A percentile compares a stretch with the other conserved stretches of the same genome.
These are phyloP conservation scores for Penicillium aurantiogriseum DNA, from an alignment of 2,329 filamentous ascomycete species.

Conservation along the genomic window DNA sequence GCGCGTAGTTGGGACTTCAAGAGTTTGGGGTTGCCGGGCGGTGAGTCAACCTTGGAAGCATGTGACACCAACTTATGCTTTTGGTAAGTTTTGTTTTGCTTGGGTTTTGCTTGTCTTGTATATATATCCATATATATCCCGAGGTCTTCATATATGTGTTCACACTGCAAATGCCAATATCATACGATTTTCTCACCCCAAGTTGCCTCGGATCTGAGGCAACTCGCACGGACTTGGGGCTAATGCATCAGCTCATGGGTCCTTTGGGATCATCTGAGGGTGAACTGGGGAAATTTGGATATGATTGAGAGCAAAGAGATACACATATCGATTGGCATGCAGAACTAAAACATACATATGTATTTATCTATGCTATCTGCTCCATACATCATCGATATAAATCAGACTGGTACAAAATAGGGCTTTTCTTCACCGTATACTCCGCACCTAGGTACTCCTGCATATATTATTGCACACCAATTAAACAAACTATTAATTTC, in stretches of 20 bases:
- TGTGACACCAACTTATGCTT: conserved; percentile 4
- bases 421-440: too few species aligned
- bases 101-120: not conserved
- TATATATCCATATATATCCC: not conserved
- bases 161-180: not conserved
- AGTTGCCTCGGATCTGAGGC: conserved; percentile 1
- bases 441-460: not conserved
- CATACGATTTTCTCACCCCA: conserved; percentile 1
- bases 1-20: not conserved
- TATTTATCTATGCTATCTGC: not conserved
- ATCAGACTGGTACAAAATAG: not conserved
- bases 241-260: not conserved
- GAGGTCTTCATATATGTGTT: not conserved
- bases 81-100: too few species aligned
- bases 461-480: not conserved
- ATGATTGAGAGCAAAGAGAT: not conserved
- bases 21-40: conserved; percentile 11
- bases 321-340: not conserved
- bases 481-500: not conserved
- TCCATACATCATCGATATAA: too few species aligned
- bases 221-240: conserved; percentile 6
- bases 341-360: not conserved
- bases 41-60: conserved; percentile 6
- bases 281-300: not conserved
- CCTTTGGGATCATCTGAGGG: not conserved